Conservation (phyloP, 2,329 filamentous ascomycete genomes). For the Claviceps lovelessii region DNA sequence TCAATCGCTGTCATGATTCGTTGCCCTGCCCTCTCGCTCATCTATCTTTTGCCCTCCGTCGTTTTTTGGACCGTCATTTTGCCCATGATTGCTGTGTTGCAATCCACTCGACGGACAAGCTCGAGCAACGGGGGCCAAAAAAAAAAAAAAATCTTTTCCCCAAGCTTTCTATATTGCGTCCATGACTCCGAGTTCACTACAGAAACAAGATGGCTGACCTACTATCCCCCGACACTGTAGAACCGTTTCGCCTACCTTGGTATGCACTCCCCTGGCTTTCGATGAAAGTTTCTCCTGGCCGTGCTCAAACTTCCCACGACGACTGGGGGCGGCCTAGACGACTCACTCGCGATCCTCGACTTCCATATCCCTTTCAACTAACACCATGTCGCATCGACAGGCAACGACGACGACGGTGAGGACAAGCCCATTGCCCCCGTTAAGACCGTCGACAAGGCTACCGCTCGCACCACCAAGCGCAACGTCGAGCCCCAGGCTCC, state of each 20-base stretch:
- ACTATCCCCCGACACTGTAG: conserved; percentile 29
- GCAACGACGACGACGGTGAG: conserved; percentile 47
- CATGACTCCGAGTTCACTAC: too few species aligned
- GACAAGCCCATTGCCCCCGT: conserved; percentile 67
- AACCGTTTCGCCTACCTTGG: conserved; percentile 98
- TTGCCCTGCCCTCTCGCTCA: background rate
- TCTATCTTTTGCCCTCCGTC: background rate
- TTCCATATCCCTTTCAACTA: conserved; percentile 1
- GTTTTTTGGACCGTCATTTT: background rate
- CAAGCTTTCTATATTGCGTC: too few species aligned
- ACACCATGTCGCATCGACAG: conserved; percentile 19
- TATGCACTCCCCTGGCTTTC: conserved; percentile 35
- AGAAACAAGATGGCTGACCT: background rate
- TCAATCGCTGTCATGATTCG: background rate
- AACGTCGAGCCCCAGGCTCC: conserved; percentile 66
- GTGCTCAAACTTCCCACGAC: background rate
- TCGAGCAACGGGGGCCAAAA: too few species aligned
- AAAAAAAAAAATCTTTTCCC: too few species aligned
- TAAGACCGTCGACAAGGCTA: conserved; percentile 78
- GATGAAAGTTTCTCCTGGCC: conserved; percentile 3
- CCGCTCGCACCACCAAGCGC: conserved; percentile 65
- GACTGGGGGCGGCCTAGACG: background rate
- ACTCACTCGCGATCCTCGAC: background rate
- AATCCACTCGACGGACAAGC: too few species aligned
- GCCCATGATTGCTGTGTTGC: background rate